These are phyloP conservation scores for Fraxinus sp. DNA, from an alignment of 305 asterid genomes.

Conservation along the genomic window DNA sequence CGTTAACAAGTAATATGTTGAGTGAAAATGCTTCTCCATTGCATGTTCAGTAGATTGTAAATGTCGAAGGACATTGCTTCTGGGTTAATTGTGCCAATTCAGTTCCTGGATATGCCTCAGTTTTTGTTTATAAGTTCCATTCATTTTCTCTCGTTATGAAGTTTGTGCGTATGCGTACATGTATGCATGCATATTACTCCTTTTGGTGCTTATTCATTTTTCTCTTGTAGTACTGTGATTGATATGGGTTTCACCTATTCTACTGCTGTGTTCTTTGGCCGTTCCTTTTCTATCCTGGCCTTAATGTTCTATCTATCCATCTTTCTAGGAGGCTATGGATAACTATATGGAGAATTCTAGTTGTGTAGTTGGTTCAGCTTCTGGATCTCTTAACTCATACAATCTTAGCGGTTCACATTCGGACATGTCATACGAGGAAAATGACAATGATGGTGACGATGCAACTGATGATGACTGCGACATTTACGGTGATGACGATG, in stretches of 20 bases:
- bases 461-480: slow-evolving; percentile 21
- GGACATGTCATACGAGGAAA: slow-evolving; percentile 39
- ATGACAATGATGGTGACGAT: slow-evolving; percentile 36
- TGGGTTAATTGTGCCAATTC: neutral
- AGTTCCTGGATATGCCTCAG: neutral
- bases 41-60: neutral
- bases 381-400: slow-evolving; percentile 32
- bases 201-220: neutral
- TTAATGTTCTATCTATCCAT: neutral
- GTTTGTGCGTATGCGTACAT: neutral
- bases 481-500: slow-evolving; percentile 18
- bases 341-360: slow-evolving; percentile 29
- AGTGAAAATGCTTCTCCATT: neutral
- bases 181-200: neutral
- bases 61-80: neutral
- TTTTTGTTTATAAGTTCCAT: neutral
- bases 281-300: neutral
- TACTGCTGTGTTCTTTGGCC: neutral
- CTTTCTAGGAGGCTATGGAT: slow-evolving; percentile 33
- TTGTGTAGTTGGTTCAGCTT: slow-evolving; percentile 32
- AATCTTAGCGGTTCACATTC: slow-evolving; percentile 36
- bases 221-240: neutral
- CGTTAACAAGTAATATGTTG: neutral
- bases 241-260: neutral
- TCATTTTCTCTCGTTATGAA: neutral